These are phyloP conservation scores for Arxiozyma bovina DNA, from an alignment of 1,139 yeast species.

Conservation along the genomic window DNA sequence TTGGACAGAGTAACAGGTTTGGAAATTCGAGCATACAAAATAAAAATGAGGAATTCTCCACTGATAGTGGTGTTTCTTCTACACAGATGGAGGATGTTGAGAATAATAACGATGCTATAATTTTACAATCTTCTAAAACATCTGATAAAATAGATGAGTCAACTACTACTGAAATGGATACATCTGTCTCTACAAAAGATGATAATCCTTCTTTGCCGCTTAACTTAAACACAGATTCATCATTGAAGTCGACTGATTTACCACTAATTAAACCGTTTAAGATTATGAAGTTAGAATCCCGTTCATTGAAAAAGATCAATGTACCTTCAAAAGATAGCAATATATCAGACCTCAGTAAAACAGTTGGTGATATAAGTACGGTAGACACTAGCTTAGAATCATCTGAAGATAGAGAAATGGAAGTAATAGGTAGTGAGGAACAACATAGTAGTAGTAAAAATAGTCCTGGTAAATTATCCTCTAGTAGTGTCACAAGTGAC, in stretches of 20 bases:
- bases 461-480: neutral
- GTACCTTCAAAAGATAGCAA: neutral
- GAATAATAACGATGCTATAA: neutral
- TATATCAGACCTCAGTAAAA: slow-evolving; percentile 3
- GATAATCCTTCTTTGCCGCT: neutral
- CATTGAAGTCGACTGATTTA: neutral
- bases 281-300: slow-evolving; percentile 7
- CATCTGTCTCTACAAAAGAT: neutral
- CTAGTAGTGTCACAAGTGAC: neutral
- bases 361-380: neutral
- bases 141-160: neutral
- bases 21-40: neutral
- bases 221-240: neutral
- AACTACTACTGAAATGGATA: too few relatives aligned
- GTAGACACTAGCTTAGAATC: neutral
- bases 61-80: neutral
- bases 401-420: neutral
- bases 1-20: neutral
- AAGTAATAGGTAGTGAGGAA: too few relatives aligned
- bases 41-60: neutral
- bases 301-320: slow-evolving; percentile 6
- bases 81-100: neutral
- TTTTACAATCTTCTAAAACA: neutral
- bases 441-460: too few relatives aligned
- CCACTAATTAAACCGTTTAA: slow-evolving; percentile 6